phyloP scores from a whole-genome alignment of 2,329 filamentous ascomycete genomes.

The Aspergillus pseudoterreus region DNA sequence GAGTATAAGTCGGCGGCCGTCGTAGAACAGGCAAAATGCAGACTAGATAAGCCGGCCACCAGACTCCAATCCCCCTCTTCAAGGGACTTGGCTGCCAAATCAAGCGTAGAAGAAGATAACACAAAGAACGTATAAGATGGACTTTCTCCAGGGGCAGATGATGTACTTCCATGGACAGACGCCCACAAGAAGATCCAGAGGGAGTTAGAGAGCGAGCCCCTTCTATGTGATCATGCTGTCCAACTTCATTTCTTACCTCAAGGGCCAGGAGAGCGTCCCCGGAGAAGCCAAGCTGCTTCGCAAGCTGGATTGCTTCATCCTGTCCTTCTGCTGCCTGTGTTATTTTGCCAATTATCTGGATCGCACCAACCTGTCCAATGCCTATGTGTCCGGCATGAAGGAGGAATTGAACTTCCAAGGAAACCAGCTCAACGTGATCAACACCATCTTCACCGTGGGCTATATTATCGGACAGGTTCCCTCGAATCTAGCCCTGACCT shows the following conservation, averaged over 20 bases:
- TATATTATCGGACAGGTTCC: conserved; percentile 24
- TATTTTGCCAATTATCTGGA: conserved; percentile 50
- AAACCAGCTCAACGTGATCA: conserved; percentile 26
- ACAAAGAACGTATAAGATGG: background rate
- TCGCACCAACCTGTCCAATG: conserved; percentile 47
- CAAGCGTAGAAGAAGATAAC: background rate
- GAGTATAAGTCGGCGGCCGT: background rate
- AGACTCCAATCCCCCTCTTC: background rate
- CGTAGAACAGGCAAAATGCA: background rate
- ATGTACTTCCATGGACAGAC: too few relatives aligned
- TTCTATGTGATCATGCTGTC: background rate
- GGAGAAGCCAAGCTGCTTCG: conserved; percentile 44
- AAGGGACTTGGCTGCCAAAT: background rate
- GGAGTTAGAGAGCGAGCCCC: background rate
- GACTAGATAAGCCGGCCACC: background rate
- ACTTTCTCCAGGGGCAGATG: background rate
- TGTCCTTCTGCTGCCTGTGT: conserved; percentile 43
- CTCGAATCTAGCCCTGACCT: conserved; percentile 22
- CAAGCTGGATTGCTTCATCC: conserved; percentile 51
- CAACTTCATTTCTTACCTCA: conserved; percentile 7
- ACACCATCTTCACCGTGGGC: conserved; percentile 23
- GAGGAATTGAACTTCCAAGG: conserved; percentile 30
- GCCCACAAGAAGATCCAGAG: background rate
- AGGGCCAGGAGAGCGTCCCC: conserved; percentile 5
- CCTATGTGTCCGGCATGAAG: conserved; percentile 40